Evolutionary conservation across 768 basidiomycete genomes (phyloP), one percentile per base, ranked within the genome.

Genomic region (Phanerodontia chrysosporium): DNA sequence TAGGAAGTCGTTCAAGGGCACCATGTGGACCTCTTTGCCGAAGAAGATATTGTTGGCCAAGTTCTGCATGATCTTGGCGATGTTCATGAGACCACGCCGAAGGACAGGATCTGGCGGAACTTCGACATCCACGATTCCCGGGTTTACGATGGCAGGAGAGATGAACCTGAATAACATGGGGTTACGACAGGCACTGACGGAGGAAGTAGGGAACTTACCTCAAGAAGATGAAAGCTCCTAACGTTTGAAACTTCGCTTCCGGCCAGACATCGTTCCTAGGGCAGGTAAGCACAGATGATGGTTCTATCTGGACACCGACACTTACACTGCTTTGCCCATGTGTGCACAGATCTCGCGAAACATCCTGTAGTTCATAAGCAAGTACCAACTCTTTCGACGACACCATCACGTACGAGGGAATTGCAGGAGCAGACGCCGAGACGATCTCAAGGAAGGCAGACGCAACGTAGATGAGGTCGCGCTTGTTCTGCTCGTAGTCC

Each of bases 21-120:
- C 83, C 90, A 95, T 93, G 66, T 92, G 86, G 3, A 85, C 82
- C 66, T 96, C 94, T 70, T 95, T 95, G 12, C 90, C 92, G 64
- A 96, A 96, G 67, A 92, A 85, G 51, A 95, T 88, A 65, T 97
- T 96, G 74, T 97, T 98, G 21, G 94, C 94, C 29, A 97, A 74
- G 67, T 92, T 95, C 72, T 96, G 94, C 48, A 97, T 86, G 58
- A 95, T 86, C 74, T 95, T 97, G 45, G 92, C 90, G 62, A 97
- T 88, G 49, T 90, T 76, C 79, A 91, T 87, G 14, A 96, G 76
- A 18, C 91, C 93, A 44, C 89, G 84, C 18, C 90, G 86, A 54
- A 90, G 78, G 28, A 81, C 77, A 1, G 65, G 30, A 42, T 78
- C 88, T 59, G 80, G 79, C 0, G 90, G 89, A 0, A 92, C 67